These are phyloP conservation scores for Ascoidea rubescens DNA, from an alignment of 805 yeast genomes.

Conservation along the genomic window DNA sequence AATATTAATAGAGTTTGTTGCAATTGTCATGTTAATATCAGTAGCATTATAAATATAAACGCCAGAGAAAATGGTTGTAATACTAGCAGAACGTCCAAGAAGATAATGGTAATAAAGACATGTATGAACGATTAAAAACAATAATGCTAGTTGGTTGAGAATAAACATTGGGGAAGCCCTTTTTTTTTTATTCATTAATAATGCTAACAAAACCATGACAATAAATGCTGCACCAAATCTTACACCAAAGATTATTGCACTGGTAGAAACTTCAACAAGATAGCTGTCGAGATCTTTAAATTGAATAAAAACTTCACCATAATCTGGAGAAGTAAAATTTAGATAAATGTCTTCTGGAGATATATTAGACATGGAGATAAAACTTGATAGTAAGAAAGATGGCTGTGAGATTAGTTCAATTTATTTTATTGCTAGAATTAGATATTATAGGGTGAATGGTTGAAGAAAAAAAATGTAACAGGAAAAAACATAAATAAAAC, in stretches of 20 bases:
- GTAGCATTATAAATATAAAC: conserved; percentile 22
- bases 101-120: conserved; percentile 42
- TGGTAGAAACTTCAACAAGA: conserved; percentile 19
- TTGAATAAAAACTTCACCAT: conserved; percentile 22
- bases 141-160: conserved; percentile 51
- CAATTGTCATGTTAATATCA: conserved; percentile 38
- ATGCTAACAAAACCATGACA: conserved; percentile 27
- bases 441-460: too few species aligned
- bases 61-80: conserved; percentile 31
- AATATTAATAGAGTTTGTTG: conserved; percentile 46
- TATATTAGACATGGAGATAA: not conserved
- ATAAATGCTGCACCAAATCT: conserved; percentile 42
- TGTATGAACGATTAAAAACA: conserved; percentile 44
- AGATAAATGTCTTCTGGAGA: conserved; percentile 17
- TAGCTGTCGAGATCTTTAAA: conserved; percentile 29
- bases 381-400: not conserved
- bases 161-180: conserved; percentile 57
- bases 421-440: too few species aligned
- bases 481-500: too few species aligned
- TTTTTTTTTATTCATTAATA: conserved; percentile 36
- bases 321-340: conserved; percentile 26
- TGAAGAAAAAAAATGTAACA: too few species aligned
- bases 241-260: conserved; percentile 38
- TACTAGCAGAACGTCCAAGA: conserved; percentile 34
- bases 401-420: not conserved